Conservation (phyloP, 164 flowering plant genomes). For the Chloranthus sessilifolius region DNA sequence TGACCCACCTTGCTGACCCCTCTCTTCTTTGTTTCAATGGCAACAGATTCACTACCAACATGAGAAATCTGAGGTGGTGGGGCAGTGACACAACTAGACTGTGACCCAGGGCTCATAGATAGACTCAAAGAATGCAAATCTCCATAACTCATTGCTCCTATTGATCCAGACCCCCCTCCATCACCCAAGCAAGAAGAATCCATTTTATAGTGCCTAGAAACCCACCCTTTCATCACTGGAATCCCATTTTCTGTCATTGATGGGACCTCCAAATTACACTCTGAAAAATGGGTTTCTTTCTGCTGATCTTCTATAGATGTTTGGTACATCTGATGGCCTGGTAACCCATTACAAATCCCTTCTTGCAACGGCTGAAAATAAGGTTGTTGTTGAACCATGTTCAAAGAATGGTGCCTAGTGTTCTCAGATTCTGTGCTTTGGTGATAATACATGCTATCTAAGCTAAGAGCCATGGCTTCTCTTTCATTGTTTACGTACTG, state of each 20-base stretch:
- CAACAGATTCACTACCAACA: slow-evolving; percentile 22
- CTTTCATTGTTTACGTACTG: slow-evolving; percentile 35
- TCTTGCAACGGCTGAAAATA: no score
- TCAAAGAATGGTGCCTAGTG: slow-evolving; percentile 29
- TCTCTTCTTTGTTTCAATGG: slow-evolving; percentile 59
- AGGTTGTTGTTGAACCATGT: slow-evolving; percentile 29
- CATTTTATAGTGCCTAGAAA: slow-evolving; percentile 28
- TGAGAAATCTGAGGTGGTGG: slow-evolving; percentile 42
- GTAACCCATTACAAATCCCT: slow-evolving; percentile 21
- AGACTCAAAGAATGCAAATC: slow-evolving; percentile 70
- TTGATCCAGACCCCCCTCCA: slow-evolving; percentile 27
- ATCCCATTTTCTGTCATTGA: slow-evolving; percentile 23
- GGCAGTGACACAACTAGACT: slow-evolving; percentile 59
- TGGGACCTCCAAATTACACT: slow-evolving; percentile 25
- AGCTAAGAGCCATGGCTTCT: slow-evolving; percentile 63
- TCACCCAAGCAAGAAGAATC: slow-evolving; percentile 18
- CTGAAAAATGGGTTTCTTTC: slow-evolving; percentile 24
- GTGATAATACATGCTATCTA: slow-evolving; percentile 65
- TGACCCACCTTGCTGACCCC: slow-evolving; percentile 39
- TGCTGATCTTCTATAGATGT: slow-evolving; percentile 20
- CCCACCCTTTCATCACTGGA: slow-evolving; percentile 44
- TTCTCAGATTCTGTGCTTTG: slow-evolving; percentile 32
- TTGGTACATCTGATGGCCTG: slow-evolving; percentile 35
- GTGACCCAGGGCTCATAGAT: slow-evolving; percentile 90
- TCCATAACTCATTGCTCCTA: slow-evolving; percentile 37